These are phyloP conservation scores for Taphrina sp. DNA, from an alignment of 1,139 yeast genomes.

Conservation along the genomic window DNA sequence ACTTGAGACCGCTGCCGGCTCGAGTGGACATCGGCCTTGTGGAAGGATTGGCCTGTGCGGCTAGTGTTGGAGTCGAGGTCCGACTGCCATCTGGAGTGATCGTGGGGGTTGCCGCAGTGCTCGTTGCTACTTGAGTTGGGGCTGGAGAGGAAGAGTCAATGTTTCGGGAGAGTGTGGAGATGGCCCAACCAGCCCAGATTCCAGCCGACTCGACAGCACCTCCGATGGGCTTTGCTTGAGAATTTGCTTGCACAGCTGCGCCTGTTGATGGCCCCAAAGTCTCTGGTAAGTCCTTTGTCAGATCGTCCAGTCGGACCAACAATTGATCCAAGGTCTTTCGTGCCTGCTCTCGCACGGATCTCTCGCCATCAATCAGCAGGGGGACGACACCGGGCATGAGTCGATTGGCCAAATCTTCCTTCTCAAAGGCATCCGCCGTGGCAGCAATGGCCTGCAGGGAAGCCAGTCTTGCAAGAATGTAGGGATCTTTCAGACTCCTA, in stretches of 20 bases:
- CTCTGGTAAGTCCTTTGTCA: conserved; percentile 25
- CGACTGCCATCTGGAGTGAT: conserved; percentile 8
- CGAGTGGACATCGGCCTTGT: background rate
- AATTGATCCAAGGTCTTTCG: conserved; percentile 5
- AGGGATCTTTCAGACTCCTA: conserved; percentile 77
- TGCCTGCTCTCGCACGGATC: conserved; percentile 17
- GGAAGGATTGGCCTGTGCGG: background rate
- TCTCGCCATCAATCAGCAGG: conserved; percentile 61
- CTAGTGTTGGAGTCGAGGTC: background rate
- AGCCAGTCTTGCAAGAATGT: conserved; percentile 71
- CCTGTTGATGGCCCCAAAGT: background rate
- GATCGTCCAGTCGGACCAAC: conserved; percentile 1
- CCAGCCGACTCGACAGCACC: conserved; percentile 30
- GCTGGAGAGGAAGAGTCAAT: conserved; percentile 1
- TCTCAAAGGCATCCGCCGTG: conserved; percentile 63
- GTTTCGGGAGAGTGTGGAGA: conserved; percentile 23
- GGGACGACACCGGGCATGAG: conserved; percentile 86
- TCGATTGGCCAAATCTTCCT: conserved; percentile 75
- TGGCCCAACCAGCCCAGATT: conserved; percentile 32
- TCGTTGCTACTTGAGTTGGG: background rate
- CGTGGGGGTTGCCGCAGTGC: background rate
- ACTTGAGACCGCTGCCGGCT: conserved; percentile 10
- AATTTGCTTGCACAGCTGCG: background rate
- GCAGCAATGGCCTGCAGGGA: conserved; percentile 73
- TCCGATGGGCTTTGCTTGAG: background rate